Percentiles rank a stretch among this genome's conserved stretches.
Evolutionary conservation across 139 green algal genomes (phyloP).

Genomic region (Mychonastes homosphaera): DNA sequence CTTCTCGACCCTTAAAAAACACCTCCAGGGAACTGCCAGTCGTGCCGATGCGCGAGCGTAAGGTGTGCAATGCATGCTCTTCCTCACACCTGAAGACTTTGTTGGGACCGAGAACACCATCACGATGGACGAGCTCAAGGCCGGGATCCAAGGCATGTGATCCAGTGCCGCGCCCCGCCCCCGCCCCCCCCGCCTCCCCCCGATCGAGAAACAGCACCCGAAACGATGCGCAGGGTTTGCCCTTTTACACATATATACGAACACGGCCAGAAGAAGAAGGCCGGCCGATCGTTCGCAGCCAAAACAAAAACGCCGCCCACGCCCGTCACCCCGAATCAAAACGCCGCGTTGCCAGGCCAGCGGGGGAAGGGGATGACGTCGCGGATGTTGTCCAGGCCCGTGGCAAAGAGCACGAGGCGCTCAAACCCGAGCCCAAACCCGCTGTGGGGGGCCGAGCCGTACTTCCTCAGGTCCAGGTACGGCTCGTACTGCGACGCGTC

Average conservation of each 20-base stretch:
- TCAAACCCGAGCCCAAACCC: constrained; percentile 98
- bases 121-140: constrained; percentile 43
- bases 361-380: constrained; percentile 97
- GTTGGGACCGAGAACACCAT: constrained; percentile 65
- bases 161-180: background rate
- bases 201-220: too few relatives aligned
- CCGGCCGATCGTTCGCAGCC: too few relatives aligned
- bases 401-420: constrained; percentile 93
- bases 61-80: constrained; percentile 99
- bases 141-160: constrained; percentile 30
- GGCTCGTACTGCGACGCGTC: constrained; percentile 67
- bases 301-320: background rate
- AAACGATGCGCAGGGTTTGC: too few relatives aligned
- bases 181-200: too few relatives aligned
- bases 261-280: too few relatives aligned
- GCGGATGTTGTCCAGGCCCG: constrained; percentile 98
- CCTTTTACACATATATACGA: too few relatives aligned
- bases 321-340: constrained; percentile 21
- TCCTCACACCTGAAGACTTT: constrained; percentile 95
- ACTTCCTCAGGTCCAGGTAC: constrained; percentile 93
- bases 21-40: constrained; percentile 99
- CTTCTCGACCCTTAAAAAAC: too few relatives aligned
- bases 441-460: constrained; percentile 84
- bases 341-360: constrained; percentile 82
- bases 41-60: constrained; percentile 95